Conservation (phyloP, 1,139 yeast species). For the Geotrichum citri-aurantii region DNA sequence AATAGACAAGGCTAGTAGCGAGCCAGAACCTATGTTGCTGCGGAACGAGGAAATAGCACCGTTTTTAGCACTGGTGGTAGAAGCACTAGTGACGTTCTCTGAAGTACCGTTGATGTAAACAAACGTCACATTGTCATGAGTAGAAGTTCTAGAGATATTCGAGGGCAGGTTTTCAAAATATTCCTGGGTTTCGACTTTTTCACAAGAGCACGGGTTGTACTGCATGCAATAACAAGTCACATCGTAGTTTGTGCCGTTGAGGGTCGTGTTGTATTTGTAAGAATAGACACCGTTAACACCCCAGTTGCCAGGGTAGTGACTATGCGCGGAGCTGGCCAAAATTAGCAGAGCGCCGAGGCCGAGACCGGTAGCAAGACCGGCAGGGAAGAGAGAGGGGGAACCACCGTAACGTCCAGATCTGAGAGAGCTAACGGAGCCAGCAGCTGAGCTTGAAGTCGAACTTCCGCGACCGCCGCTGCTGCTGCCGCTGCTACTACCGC, state of each 20-base stretch:
- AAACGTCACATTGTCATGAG: constrained; percentile 7
- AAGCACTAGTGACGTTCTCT: constrained; percentile 12
- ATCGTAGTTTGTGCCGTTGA: constrained; percentile 23
- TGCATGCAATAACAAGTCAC: constrained; percentile 26
- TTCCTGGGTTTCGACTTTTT: constrained; percentile 18
- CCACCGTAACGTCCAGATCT: constrained; percentile 22
- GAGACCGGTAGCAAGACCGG: constrained; percentile 25
- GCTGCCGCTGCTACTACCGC: constrained; percentile 7
- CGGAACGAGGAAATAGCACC: not conserved
- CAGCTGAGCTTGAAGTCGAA: constrained; percentile 10
- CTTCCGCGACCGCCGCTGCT: constrained; percentile 5
- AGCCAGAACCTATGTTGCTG: constrained; percentile 3
- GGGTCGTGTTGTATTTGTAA: constrained; percentile 23
- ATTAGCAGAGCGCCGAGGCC: constrained; percentile 22
- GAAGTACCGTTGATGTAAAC: constrained; percentile 26
- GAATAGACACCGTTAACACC: constrained; percentile 23
- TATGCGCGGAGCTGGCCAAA: constrained; percentile 8
- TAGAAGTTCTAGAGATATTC: constrained; percentile 13
- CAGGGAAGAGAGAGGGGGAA: constrained; percentile 22
- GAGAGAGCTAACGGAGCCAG: constrained; percentile 8
- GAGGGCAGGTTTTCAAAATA: constrained; percentile 23
- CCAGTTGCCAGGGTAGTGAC: constrained; percentile 26
- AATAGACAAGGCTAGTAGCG: not conserved
- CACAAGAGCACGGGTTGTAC: constrained; percentile 27
- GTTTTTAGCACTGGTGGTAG: not conserved